These are phyloP conservation scores for Aureococcus anophagefferens DNA, from an alignment of 108 stramenopile genomes.

Conservation along the genomic window DNA sequence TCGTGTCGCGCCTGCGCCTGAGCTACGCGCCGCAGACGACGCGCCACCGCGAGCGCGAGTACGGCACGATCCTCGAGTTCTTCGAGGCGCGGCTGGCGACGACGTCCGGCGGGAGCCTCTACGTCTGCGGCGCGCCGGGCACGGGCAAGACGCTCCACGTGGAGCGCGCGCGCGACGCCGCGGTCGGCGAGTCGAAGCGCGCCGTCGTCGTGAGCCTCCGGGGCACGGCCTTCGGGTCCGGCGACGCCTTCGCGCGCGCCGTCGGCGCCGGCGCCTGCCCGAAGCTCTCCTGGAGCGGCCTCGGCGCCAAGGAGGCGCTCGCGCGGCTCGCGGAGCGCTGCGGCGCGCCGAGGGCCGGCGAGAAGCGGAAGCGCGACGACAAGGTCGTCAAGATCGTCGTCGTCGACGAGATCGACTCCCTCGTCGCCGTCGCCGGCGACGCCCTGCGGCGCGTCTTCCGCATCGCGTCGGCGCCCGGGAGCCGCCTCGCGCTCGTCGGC, in stretches of 20 bases:
- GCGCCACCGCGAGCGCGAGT: not conserved
- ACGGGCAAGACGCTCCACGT: constrained; percentile 13
- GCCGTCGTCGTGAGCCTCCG: not conserved
- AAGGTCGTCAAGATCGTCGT: not conserved
- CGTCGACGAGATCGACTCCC: constrained; percentile 10
- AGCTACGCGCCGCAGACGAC: too few relatives aligned
- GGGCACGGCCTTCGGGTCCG: too few relatives aligned
- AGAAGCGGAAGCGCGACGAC: not conserved
- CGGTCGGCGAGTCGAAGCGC: not conserved
- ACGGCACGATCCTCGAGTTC: constrained; percentile 1
- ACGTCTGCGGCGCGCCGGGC: constrained; percentile 9
- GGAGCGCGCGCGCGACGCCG: not conserved
- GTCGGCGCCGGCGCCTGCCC: not conserved
- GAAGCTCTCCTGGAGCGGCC: not conserved
- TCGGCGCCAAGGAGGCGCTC: not conserved
- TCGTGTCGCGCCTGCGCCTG: too few relatives aligned
- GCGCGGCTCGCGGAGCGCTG: not conserved
- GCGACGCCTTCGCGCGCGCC: not conserved
- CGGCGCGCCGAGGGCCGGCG: not conserved
- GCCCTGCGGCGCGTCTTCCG: not conserved
- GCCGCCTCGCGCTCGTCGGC: not conserved
- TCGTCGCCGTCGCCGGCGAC: not conserved
- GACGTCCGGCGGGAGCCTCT: not conserved
- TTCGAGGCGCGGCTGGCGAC: not conserved
- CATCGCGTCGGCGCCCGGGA: not conserved